Conservation (phyloP, 768 basidiomycete species). For the Tricholoma sp. region DNA sequence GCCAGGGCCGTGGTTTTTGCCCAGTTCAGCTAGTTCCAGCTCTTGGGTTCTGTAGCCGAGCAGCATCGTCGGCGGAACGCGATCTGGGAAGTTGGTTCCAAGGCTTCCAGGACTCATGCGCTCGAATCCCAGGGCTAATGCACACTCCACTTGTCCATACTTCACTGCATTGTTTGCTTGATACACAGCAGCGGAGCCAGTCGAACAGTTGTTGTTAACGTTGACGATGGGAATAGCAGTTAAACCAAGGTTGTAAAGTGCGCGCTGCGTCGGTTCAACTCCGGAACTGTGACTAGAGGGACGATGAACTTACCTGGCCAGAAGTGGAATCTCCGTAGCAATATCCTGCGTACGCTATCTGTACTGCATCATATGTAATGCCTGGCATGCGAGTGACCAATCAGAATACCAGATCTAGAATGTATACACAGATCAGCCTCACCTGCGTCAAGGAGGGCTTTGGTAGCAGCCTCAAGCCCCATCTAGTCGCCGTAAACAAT, state of each 20-base stretch:
- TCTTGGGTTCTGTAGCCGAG: constrained; percentile 39
- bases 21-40: constrained; percentile 45
- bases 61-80: constrained; percentile 42
- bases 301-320: constrained; percentile 50
- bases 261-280: constrained; percentile 39
- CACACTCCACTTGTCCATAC: constrained; percentile 65
- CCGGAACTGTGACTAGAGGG: neutral
- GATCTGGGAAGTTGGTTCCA: constrained; percentile 57
- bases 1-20: constrained; percentile 62
- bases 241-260: constrained; percentile 78
- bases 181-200: constrained; percentile 74
- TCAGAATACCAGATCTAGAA: neutral
- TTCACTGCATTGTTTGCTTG: constrained; percentile 70
- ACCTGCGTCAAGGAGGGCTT: constrained; percentile 85
- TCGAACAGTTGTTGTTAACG: constrained; percentile 86
- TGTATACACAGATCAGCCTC: neutral
- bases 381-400: constrained; percentile 42
- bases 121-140: constrained; percentile 83
- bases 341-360: constrained; percentile 73
- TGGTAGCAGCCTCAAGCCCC: constrained; percentile 84
- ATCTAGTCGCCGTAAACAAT: constrained; percentile 39
- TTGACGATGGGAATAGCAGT: constrained; percentile 83
- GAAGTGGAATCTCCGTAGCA: constrained; percentile 77
- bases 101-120: constrained; percentile 77
- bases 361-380: constrained; percentile 74